phyloP scores from a whole-genome alignment of 164 flowering plant species.

The Piper longum region DNA sequence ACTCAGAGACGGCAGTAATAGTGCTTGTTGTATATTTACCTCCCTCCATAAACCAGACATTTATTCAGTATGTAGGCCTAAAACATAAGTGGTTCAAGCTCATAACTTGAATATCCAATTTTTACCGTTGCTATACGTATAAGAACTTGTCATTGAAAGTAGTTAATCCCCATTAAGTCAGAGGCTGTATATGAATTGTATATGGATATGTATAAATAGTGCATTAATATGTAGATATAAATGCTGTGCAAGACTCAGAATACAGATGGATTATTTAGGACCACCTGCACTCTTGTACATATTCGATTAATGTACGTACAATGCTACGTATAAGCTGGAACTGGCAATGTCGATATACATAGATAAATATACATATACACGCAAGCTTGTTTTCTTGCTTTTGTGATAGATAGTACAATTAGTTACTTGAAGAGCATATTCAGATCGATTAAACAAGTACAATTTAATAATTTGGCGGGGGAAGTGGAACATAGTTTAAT shows the following conservation, averaged over 20 bases:
- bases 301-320: background rate
- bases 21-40: constrained; percentile 8
- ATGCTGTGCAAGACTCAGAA: background rate
- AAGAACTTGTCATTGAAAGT: background rate
- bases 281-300: background rate
- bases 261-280: background rate
- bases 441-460: background rate
- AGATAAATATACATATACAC: no score
- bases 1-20: constrained; percentile 20
- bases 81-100: background rate
- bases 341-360: no score
- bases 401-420: no score
- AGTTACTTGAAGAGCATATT: background rate
- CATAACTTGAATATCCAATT: background rate
- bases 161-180: background rate
- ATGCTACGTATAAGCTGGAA: background rate
- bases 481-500: background rate
- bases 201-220: no score
- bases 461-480: background rate
- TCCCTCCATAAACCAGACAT: background rate
- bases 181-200: background rate
- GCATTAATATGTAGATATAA: background rate
- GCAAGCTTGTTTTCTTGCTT: no score
- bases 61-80: background rate
- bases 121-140: background rate